Conservation (phyloP, 1,284 basidiomycete genomes). For the Malassezia psittaci region DNA sequence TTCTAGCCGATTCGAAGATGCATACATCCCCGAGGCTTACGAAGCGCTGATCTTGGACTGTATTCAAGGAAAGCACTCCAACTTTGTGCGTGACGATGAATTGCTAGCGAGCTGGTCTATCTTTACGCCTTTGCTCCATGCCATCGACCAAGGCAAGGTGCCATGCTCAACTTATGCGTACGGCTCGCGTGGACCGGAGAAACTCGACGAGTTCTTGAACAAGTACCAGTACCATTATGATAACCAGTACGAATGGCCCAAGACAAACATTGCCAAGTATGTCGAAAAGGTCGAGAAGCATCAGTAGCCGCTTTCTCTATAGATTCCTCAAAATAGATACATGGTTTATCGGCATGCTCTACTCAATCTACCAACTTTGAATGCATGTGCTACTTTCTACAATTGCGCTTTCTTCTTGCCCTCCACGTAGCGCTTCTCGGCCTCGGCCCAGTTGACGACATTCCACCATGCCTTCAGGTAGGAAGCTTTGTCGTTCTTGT, state of each 20-base stretch:
- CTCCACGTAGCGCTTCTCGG: constrained; percentile 15
- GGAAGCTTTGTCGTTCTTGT: constrained; percentile 32
- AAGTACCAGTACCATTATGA: constrained; percentile 23
- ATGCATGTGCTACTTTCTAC: neutral
- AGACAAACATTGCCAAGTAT: constrained; percentile 18
- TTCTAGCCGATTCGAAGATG: constrained; percentile 40
- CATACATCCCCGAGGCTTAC: constrained; percentile 47
- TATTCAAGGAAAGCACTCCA: constrained; percentile 46
- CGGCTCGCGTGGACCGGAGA: constrained; percentile 36
- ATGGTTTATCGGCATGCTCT: too few relatives aligned
- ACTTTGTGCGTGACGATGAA: constrained; percentile 49
- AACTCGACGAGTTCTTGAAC: constrained; percentile 37
- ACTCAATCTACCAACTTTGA: neutral
- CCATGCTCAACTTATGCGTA: constrained; percentile 40
- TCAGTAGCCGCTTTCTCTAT: neutral
- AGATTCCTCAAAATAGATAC: neutral
- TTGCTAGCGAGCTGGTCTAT: constrained; percentile 46
- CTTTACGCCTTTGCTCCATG: constrained; percentile 46
- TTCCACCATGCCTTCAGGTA: constrained; percentile 22
- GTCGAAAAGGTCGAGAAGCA: neutral
- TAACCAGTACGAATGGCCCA: constrained; percentile 20
- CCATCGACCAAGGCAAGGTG: constrained; percentile 42
- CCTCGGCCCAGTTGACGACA: constrained; percentile 19
- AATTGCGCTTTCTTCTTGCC: constrained; percentile 16
- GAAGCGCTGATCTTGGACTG: constrained; percentile 48